A percentile compares a stretch with the other conserved stretches of the same genome.
Conservation (phyloP, 2,329 filamentous ascomycete genomes). For the Sodiomyces alkalinus region DNA sequence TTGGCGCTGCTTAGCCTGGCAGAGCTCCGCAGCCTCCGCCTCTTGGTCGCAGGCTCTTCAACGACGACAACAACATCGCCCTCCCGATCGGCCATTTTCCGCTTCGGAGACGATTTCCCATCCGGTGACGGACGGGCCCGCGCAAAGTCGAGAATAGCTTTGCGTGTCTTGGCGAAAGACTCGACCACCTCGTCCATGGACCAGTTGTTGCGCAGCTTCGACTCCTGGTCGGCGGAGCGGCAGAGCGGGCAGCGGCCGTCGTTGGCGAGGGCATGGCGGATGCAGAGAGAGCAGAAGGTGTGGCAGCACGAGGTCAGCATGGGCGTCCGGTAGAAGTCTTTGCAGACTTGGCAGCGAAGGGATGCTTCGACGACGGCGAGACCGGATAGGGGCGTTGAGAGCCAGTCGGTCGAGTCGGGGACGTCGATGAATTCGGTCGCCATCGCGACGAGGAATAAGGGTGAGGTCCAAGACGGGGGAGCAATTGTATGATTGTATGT, state of each 20-base stretch:
- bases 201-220: slow-evolving; percentile 73
- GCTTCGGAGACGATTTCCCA: slow-evolving; percentile 27
- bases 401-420: slow-evolving; percentile 75
- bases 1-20: slow-evolving; percentile 29
- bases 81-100: slow-evolving; percentile 30
- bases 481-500: no score
- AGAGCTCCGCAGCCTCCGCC: slow-evolving; percentile 38
- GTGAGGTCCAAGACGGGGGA: no score
- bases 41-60: slow-evolving; percentile 15
- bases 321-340: slow-evolving; percentile 88
- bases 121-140: slow-evolving; percentile 20
- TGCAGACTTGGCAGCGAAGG: slow-evolving; percentile 91
- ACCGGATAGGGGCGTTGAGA: slow-evolving; percentile 49
- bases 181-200: slow-evolving; percentile 73
- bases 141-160: slow-evolving; percentile 49
- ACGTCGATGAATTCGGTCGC: slow-evolving; percentile 28
- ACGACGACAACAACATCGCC: slow-evolving; percentile 6
- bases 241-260: slow-evolving; percentile 86
- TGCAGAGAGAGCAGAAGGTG: slow-evolving; percentile 94
- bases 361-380: slow-evolving; percentile 66
- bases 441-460: slow-evolving; percentile 11
- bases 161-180: slow-evolving; percentile 53
- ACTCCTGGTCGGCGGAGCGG: slow-evolving; percentile 62
- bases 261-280: slow-evolving; percentile 66
- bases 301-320: slow-evolving; percentile 92